Percentiles rank a stretch among this genome's conserved stretches.
Conservation (phyloP, 306 rosid species). For the Hippophae gyantsensis region DNA sequence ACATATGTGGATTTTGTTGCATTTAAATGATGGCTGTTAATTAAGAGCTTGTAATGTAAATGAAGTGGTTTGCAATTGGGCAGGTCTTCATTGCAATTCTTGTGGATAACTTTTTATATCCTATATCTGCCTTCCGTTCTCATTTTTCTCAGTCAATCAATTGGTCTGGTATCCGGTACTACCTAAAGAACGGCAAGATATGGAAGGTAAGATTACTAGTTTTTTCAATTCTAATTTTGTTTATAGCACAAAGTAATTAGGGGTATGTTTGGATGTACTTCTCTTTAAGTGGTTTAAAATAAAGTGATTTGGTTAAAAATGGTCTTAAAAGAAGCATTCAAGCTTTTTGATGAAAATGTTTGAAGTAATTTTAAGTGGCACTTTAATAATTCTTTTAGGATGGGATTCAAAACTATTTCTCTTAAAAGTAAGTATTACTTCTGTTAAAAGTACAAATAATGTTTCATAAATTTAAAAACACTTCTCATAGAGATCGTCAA, state of each 20-base stretch:
- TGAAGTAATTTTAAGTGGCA: no score
- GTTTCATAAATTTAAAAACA: no score
- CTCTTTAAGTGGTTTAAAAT: no score
- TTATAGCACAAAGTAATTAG: not conserved
- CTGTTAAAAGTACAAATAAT: no score
- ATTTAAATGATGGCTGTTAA: slow-evolving; percentile 9
- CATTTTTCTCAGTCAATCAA: slow-evolving; percentile 85
- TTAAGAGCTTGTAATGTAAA: slow-evolving; percentile 19
- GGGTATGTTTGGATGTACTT: no score
- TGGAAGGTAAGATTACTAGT: slow-evolving; percentile 42
- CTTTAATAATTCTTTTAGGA: no score
- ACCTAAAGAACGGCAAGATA: slow-evolving; percentile 84
- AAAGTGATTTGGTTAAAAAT: no score
- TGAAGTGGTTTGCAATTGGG: slow-evolving; percentile 14
- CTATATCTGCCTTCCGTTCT: slow-evolving; percentile 78
- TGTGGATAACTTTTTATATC: slow-evolving; percentile 86
- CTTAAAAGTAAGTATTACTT: no score
- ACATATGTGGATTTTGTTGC: not conserved
- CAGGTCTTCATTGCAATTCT: slow-evolving; percentile 93
- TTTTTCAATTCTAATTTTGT: slow-evolving; percentile 7
- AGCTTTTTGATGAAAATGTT: no score
- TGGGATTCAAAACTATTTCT: no score
- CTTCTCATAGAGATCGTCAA: no score
- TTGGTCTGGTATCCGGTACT: slow-evolving; percentile 89
- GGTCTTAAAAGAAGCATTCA: no score